These are phyloP conservation scores for Asterophora lycoperdoides DNA, from an alignment of 768 basidiomycete genomes.

Conservation along the genomic window DNA sequence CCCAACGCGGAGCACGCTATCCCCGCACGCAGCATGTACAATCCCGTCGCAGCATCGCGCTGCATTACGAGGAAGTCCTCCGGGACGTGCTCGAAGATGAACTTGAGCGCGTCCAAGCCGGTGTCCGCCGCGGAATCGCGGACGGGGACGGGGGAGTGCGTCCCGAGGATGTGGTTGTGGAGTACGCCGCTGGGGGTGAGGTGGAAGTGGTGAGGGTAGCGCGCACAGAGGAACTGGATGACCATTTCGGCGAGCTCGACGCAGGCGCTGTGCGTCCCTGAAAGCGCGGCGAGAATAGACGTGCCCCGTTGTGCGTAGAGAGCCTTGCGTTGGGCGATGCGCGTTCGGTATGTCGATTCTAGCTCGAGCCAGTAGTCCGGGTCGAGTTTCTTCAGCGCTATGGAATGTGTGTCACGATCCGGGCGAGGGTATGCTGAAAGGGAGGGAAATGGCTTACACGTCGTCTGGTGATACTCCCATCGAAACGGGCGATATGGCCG, in stretches of 20 bases:
- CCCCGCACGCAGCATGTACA: no score
- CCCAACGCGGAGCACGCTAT: no score
- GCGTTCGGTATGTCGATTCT: conserved; percentile 39
- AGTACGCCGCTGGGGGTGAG: conserved; percentile 35
- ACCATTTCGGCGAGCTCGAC: conserved; percentile 52
- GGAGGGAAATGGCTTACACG: conserved; percentile 35
- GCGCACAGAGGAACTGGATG: conserved; percentile 49
- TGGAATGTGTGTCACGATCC: no score
- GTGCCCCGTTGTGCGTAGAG: conserved; percentile 37
- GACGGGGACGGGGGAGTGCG: conserved; percentile 8
- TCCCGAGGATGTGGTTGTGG: conserved; percentile 38
- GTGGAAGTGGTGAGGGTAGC: conserved; percentile 53
- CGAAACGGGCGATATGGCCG: conserved; percentile 54
- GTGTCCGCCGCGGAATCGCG: conserved; percentile 17
- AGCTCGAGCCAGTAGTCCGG: conserved; percentile 5
- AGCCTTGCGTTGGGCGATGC: conserved; percentile 38
- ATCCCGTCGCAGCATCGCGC: conserved; percentile 23
- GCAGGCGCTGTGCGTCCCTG: conserved; percentile 47
- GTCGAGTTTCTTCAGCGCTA: conserved; percentile 46
- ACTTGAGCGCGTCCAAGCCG: conserved; percentile 31
- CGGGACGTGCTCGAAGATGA: conserved; percentile 48
- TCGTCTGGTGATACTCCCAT: conserved; percentile 54
- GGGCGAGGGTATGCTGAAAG: no score
- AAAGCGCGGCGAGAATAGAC: conserved; percentile 39
- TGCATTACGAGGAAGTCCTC: conserved; percentile 47